Evolutionary conservation across 1,284 basidiomycete species (phyloP).

Genomic region (Cryptococcus sp.): DNA sequence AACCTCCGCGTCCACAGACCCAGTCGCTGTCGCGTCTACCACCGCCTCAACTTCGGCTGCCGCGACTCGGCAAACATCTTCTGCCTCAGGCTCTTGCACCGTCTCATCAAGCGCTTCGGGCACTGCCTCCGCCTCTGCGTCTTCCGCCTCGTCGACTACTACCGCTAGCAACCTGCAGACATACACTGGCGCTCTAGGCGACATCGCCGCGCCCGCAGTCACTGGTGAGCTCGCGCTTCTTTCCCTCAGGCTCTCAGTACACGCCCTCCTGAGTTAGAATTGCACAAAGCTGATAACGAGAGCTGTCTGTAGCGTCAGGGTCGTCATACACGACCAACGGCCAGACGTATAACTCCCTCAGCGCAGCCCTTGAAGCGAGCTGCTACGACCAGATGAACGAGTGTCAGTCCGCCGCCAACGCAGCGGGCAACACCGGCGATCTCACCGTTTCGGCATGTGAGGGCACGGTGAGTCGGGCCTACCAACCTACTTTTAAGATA

Average conservation of each 20-base stretch:
- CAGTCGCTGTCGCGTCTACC: neutral
- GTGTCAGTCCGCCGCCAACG: conserved; percentile 35
- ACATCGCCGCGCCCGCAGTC: conserved; percentile 29
- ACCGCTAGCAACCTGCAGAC: conserved; percentile 29
- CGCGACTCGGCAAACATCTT: too few species aligned
- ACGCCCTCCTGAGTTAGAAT: too few species aligned
- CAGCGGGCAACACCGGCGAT: conserved; percentile 23
- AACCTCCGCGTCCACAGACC: neutral
- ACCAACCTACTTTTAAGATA: neutral
- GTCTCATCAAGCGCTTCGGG: conserved; percentile 2
- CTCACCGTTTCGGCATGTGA: conserved; percentile 32
- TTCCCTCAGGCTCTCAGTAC: too few species aligned
- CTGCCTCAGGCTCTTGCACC: neutral
- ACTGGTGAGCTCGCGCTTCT: conserved; percentile 7
- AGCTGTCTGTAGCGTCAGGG: conserved; percentile 6
- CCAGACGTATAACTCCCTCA: conserved; percentile 31
- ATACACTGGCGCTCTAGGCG: conserved; percentile 32
- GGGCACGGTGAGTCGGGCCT: conserved; percentile 11
- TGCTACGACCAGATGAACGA: conserved; percentile 39
- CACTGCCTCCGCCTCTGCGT: conserved; percentile 3
- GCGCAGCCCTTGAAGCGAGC: conserved; percentile 30
- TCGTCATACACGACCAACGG: conserved; percentile 11
- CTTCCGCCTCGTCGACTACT: conserved; percentile 8
- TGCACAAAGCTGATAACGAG: neutral
- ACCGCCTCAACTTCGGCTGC: neutral